Percentiles rank a stretch among this genome's conserved stretches.
Evolutionary conservation across 2,329 filamentous ascomycete species (phyloP).

Genomic region (Xenoacremonium recifei): DNA sequence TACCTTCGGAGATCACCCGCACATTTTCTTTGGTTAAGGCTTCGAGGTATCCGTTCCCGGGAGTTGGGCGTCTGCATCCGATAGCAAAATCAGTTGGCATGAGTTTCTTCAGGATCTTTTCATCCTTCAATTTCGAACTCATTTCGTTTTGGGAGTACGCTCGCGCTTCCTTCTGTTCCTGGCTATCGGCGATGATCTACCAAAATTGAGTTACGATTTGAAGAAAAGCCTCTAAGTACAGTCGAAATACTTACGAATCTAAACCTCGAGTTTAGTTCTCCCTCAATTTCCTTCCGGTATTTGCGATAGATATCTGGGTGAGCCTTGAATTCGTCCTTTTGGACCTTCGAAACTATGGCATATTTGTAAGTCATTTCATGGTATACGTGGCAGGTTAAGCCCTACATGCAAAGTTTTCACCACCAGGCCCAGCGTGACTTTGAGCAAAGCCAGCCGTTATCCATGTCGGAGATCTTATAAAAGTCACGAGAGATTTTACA

Average conservation of each 20-base stretch:
- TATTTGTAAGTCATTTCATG: too few relatives aligned
- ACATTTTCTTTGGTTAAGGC: conserved; percentile 5
- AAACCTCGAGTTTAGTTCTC: not conserved
- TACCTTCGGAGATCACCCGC: conserved; percentile 2
- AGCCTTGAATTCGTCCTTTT: not conserved
- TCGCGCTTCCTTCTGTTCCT: conserved; percentile 3
- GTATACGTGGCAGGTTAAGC: not conserved
- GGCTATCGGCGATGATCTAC: not conserved
- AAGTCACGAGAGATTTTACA: conserved; percentile 3
- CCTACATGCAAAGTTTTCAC: conserved; percentile 1
- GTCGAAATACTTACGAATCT: not conserved
- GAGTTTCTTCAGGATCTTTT: conserved; percentile 5
- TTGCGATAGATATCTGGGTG: not conserved
- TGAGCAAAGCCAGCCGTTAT: not conserved
- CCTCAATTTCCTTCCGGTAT: not conserved
- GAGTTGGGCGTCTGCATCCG: conserved; percentile 9
- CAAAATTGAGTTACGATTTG: too few relatives aligned
- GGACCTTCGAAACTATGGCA: not conserved
- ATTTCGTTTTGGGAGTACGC: conserved; percentile 4
- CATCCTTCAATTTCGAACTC: conserved; percentile 2
- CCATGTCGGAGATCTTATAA: conserved; percentile 9
- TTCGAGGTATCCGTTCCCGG: conserved; percentile 7
- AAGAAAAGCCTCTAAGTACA: too few relatives aligned
- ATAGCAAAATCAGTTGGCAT: conserved; percentile 9
- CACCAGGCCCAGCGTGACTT: not conserved